Conservation (phyloP, 148 eudicot genomes). For the Chenopodium berlandieri region DNA sequence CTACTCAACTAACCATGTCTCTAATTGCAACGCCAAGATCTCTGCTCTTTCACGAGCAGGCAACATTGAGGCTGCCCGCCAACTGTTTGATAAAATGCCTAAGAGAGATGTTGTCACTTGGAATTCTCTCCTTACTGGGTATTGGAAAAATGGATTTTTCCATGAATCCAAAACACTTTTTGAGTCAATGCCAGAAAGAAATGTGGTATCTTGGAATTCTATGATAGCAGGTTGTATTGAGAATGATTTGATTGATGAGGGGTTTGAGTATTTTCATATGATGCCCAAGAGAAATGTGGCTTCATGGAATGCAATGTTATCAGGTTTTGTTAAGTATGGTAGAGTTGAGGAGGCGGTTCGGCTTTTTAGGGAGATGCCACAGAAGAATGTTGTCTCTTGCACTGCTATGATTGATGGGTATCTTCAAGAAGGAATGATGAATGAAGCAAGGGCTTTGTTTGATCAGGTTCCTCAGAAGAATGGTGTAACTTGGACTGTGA, state of each 20-base stretch:
- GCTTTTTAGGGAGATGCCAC: constrained; percentile 35
- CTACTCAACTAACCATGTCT: constrained; percentile 27
- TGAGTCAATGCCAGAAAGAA: constrained; percentile 29
- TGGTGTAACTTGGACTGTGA: constrained; percentile 44
- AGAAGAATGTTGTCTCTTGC: constrained; percentile 38
- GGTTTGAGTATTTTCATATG: constrained; percentile 23
- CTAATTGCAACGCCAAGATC: constrained; percentile 31
- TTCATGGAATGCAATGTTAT: constrained; percentile 41
- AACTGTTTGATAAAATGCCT: constrained; percentile 37
- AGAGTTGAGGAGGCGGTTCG: constrained; percentile 29
- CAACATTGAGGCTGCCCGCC: constrained; percentile 33
- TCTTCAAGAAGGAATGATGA: constrained; percentile 35
- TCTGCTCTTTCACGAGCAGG: constrained; percentile 25
- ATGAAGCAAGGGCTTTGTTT: constrained; percentile 37
- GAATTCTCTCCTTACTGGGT: constrained; percentile 39
- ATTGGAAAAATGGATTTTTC: constrained; percentile 37
- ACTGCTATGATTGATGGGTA: constrained; percentile 44
- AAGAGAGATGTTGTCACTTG: constrained; percentile 34
- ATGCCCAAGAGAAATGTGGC: constrained; percentile 40
- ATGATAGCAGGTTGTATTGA: constrained; percentile 36
- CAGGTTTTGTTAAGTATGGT: constrained; percentile 34
- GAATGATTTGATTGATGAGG: constrained; percentile 31
- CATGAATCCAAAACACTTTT: constrained; percentile 30
- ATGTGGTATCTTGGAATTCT: constrained; percentile 39
- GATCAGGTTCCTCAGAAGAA: constrained; percentile 31